Evolutionary conservation across 495 filamentous ascomycete species (phyloP).

Genomic region (Aspergillus nanangensis): DNA sequence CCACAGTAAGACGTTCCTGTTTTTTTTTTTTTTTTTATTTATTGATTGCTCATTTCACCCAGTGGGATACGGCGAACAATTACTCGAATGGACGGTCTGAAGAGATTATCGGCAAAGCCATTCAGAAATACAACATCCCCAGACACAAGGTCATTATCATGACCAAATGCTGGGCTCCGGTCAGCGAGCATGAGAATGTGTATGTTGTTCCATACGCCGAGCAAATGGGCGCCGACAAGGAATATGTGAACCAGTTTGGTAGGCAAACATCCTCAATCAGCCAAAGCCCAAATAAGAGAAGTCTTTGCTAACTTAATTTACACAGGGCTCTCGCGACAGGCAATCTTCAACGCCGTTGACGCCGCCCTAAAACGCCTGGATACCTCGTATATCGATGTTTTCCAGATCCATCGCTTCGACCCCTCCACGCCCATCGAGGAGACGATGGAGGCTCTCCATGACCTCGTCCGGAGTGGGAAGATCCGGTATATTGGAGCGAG

Average conservation of each 20-base stretch:
- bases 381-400: conserved; percentile 66
- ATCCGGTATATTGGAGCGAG: conserved; percentile 66
- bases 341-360: conserved; percentile 68
- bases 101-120: conserved; percentile 34
- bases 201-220: conserved; percentile 18
- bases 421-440: conserved; percentile 54
- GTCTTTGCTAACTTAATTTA: too few relatives aligned
- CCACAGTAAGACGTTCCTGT: too few relatives aligned
- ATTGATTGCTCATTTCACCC: too few relatives aligned
- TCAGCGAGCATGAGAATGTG: conserved; percentile 18
- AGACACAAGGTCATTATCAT: conserved; percentile 72
- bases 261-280: too few relatives aligned
- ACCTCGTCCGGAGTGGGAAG: conserved; percentile 60
- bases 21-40: too few relatives aligned
- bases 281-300: too few relatives aligned
- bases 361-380: conserved; percentile 61
- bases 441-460: conserved; percentile 70
- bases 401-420: conserved; percentile 66
- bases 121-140: conserved; percentile 50
- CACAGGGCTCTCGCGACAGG: conserved; percentile 57
- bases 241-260: conserved; percentile 38
- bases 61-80: conserved; percentile 54
- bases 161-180: conserved; percentile 54
- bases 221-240: conserved; percentile 14
- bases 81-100: conserved; percentile 30